Evolutionary conservation across 768 basidiomycete species (phyloP), one percentile per base, ranked within the genome.

Genomic region (Russula griseocarnosa): DNA sequence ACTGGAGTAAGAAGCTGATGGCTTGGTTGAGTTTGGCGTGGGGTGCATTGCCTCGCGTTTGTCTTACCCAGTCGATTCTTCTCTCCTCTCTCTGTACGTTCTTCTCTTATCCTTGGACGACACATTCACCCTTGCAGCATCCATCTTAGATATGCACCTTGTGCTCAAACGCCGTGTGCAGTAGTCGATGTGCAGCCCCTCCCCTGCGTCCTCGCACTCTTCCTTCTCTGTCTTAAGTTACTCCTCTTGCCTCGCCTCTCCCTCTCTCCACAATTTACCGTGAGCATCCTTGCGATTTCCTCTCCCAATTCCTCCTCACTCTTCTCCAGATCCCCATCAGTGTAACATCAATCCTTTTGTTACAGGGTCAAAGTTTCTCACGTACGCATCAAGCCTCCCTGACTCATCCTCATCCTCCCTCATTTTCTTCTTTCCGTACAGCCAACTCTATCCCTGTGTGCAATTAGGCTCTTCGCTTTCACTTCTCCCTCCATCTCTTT

Each of bases 281-380:
- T 69, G 47, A 50, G 68, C 40, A 42, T 28, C 55, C 40, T 18
- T 42, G 18, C 56, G 44, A 42, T 42, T 57, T 60, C 30, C 47
- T 66, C 65, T 56, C 51, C 52, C 24, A 42, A 30, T 36, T 28
- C 34, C 18, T 58, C 40, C 56, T 63, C 20, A 63, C 24, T 55
- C 46, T 65, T 54, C 59, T 26, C 22, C 26, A 16, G 34, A 62
- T 77, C 81, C 79, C 77, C 75, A 72, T 76, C 78, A 80, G 83
- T 92, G 89, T 92, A 92, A 73, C 86, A 90, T 80, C 88, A 90
- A 78, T 84, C 81, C 82, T 80, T 82, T 80, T 71, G 84, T 86
- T 84, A 87, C 84, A 80, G 84, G 83, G 84, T 81, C 79, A 83
- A 85, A 81, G 82, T 65, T 82, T 82, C 82, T 86, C 79, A 85